These are phyloP conservation scores for Cytospora paraplurivora DNA, from an alignment of 2,329 filamentous ascomycete species.

Conservation along the genomic window DNA sequence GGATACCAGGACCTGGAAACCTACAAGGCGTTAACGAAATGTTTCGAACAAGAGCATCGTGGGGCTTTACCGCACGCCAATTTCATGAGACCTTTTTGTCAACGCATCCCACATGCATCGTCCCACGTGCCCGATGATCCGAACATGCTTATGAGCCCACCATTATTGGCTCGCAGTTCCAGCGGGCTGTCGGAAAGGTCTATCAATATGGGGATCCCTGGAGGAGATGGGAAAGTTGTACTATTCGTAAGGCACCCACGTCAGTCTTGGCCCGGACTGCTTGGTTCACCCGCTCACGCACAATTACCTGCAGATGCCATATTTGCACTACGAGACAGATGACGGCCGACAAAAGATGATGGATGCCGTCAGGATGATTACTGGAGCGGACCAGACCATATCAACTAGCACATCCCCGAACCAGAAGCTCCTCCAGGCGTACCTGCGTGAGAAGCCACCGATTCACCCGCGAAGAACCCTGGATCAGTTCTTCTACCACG, in stretches of 20 bases:
- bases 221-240: slow-evolving; percentile 38
- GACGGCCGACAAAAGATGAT: slow-evolving; percentile 58
- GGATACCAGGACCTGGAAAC: slow-evolving; percentile 62
- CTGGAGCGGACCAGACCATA: slow-evolving; percentile 37
- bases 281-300: too few species aligned
- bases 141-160: slow-evolving; percentile 20
- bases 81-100: slow-evolving; percentile 63
- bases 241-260: slow-evolving; percentile 21
- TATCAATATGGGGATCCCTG: slow-evolving; percentile 27
- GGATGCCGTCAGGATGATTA: slow-evolving; percentile 45
- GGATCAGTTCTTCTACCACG: slow-evolving; percentile 68
- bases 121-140: slow-evolving; percentile 19
- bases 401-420: slow-evolving; percentile 40
- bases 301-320: slow-evolving; percentile 55
- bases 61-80: slow-evolving; percentile 60
- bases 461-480: slow-evolving; percentile 64
- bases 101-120: slow-evolving; percentile 47
- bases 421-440: slow-evolving; percentile 50
- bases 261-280: not conserved
- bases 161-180: slow-evolving; percentile 27
- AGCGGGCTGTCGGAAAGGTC: slow-evolving; percentile 32
- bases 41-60: slow-evolving; percentile 63
- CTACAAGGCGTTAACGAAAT: slow-evolving; percentile 64
- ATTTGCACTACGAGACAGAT: slow-evolving; percentile 66
- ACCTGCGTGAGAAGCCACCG: slow-evolving; percentile 46